Conservation (phyloP, 768 basidiomycete species). For the Panaeolus cyanescens region DNA sequence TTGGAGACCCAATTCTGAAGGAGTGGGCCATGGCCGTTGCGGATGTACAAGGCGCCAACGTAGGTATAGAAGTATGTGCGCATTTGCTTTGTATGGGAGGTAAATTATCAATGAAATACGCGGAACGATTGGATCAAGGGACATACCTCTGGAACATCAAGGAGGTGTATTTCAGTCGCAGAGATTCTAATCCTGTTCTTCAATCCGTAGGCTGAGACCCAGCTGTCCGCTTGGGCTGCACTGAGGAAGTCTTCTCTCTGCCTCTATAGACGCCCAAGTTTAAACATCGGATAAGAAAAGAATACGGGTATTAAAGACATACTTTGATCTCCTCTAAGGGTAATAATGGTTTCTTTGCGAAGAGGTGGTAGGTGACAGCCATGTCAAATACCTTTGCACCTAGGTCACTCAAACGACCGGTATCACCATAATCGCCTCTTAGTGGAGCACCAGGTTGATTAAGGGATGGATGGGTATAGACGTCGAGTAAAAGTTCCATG, state of each 20-base stretch:
- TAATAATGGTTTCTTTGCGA: slow-evolving; percentile 44
- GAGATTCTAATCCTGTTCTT: slow-evolving; percentile 54
- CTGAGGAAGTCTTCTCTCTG: slow-evolving; percentile 21
- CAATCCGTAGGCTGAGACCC: slow-evolving; percentile 55
- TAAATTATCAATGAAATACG: neutral
- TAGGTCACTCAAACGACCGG: slow-evolving; percentile 59
- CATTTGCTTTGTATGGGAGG: slow-evolving; percentile 46
- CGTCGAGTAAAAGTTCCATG: slow-evolving; percentile 54
- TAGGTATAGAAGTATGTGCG: slow-evolving; percentile 59
- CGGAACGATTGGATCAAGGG: neutral
- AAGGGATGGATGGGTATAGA: slow-evolving; percentile 53
- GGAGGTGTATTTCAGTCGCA: slow-evolving; percentile 32
- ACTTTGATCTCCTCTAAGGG: slow-evolving; percentile 45
- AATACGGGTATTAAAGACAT: neutral
- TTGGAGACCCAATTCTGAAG: slow-evolving; percentile 56
- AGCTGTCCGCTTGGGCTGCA: slow-evolving; percentile 41
- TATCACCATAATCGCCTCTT: slow-evolving; percentile 57
- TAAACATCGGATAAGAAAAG: neutral
- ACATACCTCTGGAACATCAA: slow-evolving; percentile 19
- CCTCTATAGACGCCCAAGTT: neutral
- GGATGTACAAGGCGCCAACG: slow-evolving; percentile 66
- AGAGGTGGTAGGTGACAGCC: slow-evolving; percentile 52
- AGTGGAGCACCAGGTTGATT: slow-evolving; percentile 22
- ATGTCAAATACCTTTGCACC: slow-evolving; percentile 56
- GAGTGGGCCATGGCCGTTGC: slow-evolving; percentile 49